These are phyloP conservation scores for Pelagophyceae sp. DNA, from an alignment of 352 stramenopile species.

Conservation along the genomic window DNA sequence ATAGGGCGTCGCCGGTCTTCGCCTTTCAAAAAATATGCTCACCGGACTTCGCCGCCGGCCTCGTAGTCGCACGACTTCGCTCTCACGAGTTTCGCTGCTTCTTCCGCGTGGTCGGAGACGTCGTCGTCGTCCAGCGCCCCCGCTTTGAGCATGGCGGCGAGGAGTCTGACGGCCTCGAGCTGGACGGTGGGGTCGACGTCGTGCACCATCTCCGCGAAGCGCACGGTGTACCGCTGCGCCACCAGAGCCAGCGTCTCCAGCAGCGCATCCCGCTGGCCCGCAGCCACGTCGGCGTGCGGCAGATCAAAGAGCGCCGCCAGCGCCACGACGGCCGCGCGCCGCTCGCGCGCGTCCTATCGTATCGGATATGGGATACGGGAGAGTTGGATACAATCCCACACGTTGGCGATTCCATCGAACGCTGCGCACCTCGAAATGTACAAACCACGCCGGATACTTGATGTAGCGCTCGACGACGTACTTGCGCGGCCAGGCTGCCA, in stretches of 20 bases:
- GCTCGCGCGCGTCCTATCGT: slow-evolving; percentile 64
- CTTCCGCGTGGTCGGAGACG: neutral
- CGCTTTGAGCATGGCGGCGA: neutral
- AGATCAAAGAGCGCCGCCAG: slow-evolving; percentile 66
- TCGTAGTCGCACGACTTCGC: neutral
- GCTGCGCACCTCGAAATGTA: too few species aligned
- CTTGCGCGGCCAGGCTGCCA: slow-evolving; percentile 64
- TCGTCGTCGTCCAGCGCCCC: neutral
- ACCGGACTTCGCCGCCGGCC: neutral
- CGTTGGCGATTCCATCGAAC: too few species aligned
- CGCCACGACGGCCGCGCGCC: slow-evolving; percentile 63
- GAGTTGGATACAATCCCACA: too few species aligned
- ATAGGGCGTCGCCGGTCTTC: too few species aligned
- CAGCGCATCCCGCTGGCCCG: too few species aligned
- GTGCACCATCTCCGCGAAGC: slow-evolving; percentile 45
- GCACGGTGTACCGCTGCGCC: slow-evolving; percentile 34
- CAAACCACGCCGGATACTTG: slow-evolving; percentile 90
- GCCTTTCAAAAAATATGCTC: too few species aligned
- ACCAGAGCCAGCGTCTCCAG: slow-evolving; percentile 43
- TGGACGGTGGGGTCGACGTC: slow-evolving; percentile 37
- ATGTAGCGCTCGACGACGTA: slow-evolving; percentile 85
- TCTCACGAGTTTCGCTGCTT: neutral
- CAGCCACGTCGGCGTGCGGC: slow-evolving; percentile 27
- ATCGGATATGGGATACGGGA: too few species aligned
- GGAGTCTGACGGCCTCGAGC: slow-evolving; percentile 25